Base-by-base conservation (phyloP, 495 filamentous ascomycete genomes). In the Wilcoxina mikolae region DNA sequence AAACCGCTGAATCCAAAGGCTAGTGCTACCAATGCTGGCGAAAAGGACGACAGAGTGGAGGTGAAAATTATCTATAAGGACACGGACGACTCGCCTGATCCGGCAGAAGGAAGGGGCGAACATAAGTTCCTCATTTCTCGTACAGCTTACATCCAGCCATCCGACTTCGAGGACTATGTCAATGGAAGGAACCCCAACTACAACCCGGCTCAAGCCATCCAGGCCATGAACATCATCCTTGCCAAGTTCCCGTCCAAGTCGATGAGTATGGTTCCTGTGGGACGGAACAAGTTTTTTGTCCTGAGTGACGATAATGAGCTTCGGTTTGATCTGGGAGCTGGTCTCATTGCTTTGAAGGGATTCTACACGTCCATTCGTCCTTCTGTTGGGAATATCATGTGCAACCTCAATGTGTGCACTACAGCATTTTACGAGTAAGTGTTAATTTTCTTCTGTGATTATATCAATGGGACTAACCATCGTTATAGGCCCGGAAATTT, bases 301-400 rank as follows among this genome's bases (percentile, higher is more conserved):
- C 51, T 56, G 22, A 51, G 53, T 23, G 20, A 24, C 5, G 10
- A 56, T n/a, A 51, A 57, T 3, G 5, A 25, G 2, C 55, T 44
- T 11, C 50, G 22, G 5, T 47, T 43, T 7, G 27, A 51, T 22
- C 59, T 71, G 4, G 69, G 68, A 27, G 65, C 57, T 42, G 77
- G 76, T 9, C 68, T 80, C 0, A 67, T 72, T 25, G 77, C 72
- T 2, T 57, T 75, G 10, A 68, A 76, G 55, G 77, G 77, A 0
- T 79, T 71, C 60, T 78, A 78, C 58, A 65, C 74, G 18, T 77
- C 74, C 59, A 73, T 75, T 22, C 73, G 77, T 33, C 71, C 73
- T 3, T 73, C 76, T 4, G 74, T 78, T n/a, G 68, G 69, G 11
- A 70, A 75, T n/a, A 56, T 76, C 9, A 55, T 77, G 22, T 65